Evolutionary conservation across 257 asterid species (phyloP).

Genomic region (Petunia axillaris): DNA sequence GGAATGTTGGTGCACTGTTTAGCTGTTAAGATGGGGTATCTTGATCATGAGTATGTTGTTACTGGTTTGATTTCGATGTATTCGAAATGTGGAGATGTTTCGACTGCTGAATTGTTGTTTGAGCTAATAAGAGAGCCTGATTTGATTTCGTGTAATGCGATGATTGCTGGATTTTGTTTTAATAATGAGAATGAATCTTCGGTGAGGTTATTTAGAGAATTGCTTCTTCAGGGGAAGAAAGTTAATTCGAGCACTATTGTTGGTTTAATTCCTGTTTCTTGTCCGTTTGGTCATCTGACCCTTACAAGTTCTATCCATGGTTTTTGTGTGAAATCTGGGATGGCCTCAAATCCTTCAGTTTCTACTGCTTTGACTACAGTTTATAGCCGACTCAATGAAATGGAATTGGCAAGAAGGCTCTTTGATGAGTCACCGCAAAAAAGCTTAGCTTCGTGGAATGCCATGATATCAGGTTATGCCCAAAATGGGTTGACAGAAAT

Average conservation of each 20-base stretch:
- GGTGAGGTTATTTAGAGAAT: slow-evolving; percentile 57
- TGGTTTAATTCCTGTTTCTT: slow-evolving; percentile 73
- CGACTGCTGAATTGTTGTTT: slow-evolving; percentile 60
- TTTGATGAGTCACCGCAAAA: slow-evolving; percentile 69
- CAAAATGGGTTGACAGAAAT: slow-evolving; percentile 77
- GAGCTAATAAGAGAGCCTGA: slow-evolving; percentile 61
- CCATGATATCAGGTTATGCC: slow-evolving; percentile 93
- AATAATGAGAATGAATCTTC: slow-evolving; percentile 55
- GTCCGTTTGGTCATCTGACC: slow-evolving; percentile 70
- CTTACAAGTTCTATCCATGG: slow-evolving; percentile 62
- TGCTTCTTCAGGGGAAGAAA: slow-evolving; percentile 53
- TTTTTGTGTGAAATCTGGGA: slow-evolving; percentile 59
- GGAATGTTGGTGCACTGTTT: slow-evolving; percentile 80
- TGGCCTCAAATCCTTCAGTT: slow-evolving; percentile 53
- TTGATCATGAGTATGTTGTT: slow-evolving; percentile 63
- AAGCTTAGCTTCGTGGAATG: slow-evolving; percentile 82
- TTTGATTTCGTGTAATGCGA: slow-evolving; percentile 71
- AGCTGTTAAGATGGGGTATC: slow-evolving; percentile 68
- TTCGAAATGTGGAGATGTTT: slow-evolving; percentile 76
- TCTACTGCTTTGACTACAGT: slow-evolving; percentile 82
- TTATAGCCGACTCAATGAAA: slow-evolving; percentile 70
- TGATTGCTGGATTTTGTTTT: slow-evolving; percentile 70
- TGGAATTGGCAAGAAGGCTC: slow-evolving; percentile 61
- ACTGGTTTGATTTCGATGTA: slow-evolving; percentile 76
- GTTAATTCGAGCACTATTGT: slow-evolving; percentile 72